phyloP scores from a whole-genome alignment of 2,329 filamentous ascomycete genomes.

The Talaromyces sp. region DNA sequence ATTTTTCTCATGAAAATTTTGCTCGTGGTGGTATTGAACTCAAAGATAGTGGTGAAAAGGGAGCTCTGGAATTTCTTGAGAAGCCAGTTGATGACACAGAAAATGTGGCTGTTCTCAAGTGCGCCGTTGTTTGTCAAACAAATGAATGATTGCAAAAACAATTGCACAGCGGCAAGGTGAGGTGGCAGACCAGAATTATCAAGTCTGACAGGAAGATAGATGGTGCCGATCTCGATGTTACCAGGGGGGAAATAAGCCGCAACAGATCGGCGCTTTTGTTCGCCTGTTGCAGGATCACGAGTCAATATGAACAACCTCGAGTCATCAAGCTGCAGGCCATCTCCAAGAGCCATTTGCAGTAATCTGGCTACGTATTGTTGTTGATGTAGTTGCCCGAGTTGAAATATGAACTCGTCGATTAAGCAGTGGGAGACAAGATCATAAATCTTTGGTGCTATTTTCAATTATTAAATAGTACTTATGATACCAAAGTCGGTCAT shows the following conservation, averaged over 20 bases:
- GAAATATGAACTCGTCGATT: too few species aligned
- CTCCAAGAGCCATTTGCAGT: neutral
- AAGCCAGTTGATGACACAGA: neutral
- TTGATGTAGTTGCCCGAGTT: neutral
- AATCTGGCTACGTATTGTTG: neutral
- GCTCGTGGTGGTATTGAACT: neutral
- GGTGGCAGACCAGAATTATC: neutral
- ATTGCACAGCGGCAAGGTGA: neutral
- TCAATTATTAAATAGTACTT: neutral
- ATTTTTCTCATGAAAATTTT: slow-evolving; percentile 6
- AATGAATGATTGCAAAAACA: neutral
- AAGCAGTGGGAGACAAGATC: too few species aligned
- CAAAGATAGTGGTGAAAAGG: neutral
- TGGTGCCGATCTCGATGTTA: neutral
- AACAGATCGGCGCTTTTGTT: neutral
- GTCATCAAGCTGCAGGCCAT: neutral
- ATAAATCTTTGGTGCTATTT: neutral
- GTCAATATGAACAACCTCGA: neutral
- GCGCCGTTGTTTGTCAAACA: neutral
- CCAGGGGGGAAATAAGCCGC: neutral
- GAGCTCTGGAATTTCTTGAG: neutral
- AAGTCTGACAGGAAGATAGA: neutral
- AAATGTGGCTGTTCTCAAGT: neutral
- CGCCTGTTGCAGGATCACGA: neutral
- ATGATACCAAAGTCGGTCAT: neutral